These are phyloP conservation scores for Pichia exigua DNA, from an alignment of 805 yeast genomes.

Conservation along the genomic window DNA sequence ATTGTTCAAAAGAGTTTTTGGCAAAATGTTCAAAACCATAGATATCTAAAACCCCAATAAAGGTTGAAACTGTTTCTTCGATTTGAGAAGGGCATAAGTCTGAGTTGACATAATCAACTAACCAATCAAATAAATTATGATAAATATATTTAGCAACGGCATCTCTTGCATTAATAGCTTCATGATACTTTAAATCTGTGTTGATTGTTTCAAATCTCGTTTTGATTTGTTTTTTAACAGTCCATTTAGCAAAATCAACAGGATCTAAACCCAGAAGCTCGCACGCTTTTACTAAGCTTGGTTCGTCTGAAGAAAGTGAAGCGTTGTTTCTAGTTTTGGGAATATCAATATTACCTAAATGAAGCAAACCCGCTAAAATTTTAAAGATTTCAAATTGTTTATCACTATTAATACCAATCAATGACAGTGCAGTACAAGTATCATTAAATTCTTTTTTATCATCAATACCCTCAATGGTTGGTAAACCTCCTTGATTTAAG, in stretches of 20 bases:
- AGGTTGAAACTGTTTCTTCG: constrained; percentile 40
- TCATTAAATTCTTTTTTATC: constrained; percentile 71
- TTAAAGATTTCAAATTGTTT: constrained; percentile 65
- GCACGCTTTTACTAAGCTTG: constrained; percentile 73
- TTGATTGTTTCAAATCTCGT: constrained; percentile 91
- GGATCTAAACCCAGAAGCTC: constrained; percentile 78
- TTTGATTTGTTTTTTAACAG: constrained; percentile 80
- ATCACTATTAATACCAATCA: constrained; percentile 63
- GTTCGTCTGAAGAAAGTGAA: constrained; percentile 75
- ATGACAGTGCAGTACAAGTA: constrained; percentile 66
- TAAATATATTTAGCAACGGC: constrained; percentile 95
- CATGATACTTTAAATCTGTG: constrained; percentile 71
- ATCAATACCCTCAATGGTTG: constrained; percentile 66
- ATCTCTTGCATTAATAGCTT: constrained; percentile 87
- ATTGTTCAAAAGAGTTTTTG: constrained; percentile 91
- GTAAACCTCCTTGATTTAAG: constrained; percentile 80
- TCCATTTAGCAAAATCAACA: constrained; percentile 74
- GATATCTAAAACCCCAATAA: constrained; percentile 94
- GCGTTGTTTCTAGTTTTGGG: constrained; percentile 82
- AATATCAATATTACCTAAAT: constrained; percentile 86
- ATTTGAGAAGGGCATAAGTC: constrained; percentile 76
- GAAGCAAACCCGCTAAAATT: constrained; percentile 80
- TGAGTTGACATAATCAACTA: constrained; percentile 72
- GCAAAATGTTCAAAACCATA: constrained; percentile 97
- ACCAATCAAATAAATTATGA: constrained; percentile 91